Percentiles rank a stretch among this genome's conserved stretches.
Evolutionary conservation across 768 basidiomycete genomes (phyloP).

Genomic region (Naganishia onofrii): DNA sequence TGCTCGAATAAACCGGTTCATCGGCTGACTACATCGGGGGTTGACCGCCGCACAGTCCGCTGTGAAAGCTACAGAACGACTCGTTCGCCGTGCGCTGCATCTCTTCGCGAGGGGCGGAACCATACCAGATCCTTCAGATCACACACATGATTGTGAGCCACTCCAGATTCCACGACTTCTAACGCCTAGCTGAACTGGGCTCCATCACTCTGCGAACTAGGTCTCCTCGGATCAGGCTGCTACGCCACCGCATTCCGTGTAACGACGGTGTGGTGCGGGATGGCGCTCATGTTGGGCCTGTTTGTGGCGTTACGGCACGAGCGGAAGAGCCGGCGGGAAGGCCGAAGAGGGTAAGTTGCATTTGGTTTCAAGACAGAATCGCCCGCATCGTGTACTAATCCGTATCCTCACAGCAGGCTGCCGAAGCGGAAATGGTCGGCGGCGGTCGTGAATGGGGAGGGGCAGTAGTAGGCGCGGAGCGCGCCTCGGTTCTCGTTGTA

Average conservation of each 20-base stretch:
- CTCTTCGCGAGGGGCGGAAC: neutral
- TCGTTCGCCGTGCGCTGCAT: neutral
- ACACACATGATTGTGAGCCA: conserved; percentile 8
- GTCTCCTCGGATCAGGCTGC: conserved; percentile 12
- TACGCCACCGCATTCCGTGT: conserved; percentile 15
- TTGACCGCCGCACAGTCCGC: neutral
- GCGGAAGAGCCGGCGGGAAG: conserved; percentile 8
- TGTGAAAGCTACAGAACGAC: neutral
- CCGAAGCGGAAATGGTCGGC: no score
- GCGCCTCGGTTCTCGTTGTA: no score
- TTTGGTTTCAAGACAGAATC: no score
- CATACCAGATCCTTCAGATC: neutral
- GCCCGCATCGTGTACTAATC: no score
- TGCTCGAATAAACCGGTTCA: neutral
- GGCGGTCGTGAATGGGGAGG: neutral
- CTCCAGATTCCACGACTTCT: neutral
- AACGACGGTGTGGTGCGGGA: conserved; percentile 7
- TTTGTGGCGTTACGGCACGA: conserved; percentile 11
- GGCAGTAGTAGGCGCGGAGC: neutral
- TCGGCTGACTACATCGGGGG: neutral
- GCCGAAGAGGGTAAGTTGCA: conserved; percentile 4
- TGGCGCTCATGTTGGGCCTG: conserved; percentile 6
- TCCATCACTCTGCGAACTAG: neutral
- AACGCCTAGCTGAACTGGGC: neutral
- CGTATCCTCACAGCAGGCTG: no score